These are phyloP conservation scores for Wickerhamomyces sydowiorum DNA, from an alignment of 805 yeast species.

Conservation along the genomic window DNA sequence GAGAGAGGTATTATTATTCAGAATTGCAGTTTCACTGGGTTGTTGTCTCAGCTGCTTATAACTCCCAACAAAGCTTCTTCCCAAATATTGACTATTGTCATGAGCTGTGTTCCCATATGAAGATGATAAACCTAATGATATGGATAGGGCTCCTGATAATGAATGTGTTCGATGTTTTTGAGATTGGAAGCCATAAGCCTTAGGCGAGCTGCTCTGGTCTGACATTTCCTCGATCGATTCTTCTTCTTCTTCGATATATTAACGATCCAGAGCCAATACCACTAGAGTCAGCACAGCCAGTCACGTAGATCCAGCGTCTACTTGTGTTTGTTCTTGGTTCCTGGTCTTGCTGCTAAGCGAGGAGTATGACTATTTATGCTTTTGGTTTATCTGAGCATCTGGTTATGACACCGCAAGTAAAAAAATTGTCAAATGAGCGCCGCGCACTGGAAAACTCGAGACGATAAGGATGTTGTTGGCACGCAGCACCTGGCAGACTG, in stretches of 20 bases:
- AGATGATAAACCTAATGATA: constrained; percentile 22
- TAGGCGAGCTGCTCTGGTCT: neutral
- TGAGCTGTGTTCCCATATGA: constrained; percentile 12
- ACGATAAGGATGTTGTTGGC: no score
- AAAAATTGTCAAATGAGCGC: no score
- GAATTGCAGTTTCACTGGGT: constrained; percentile 16
- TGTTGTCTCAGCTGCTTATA: constrained; percentile 29
- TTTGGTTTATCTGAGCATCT: neutral
- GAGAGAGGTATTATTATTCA: constrained; percentile 41
- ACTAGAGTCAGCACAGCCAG: no score
- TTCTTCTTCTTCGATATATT: no score
- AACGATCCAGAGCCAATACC: no score
- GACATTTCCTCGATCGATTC: no score
- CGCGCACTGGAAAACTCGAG: no score
- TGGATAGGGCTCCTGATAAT: constrained; percentile 20
- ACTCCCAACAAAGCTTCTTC: constrained; percentile 26
- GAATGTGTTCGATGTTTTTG: constrained; percentile 11
- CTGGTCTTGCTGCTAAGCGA: no score
- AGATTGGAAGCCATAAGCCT: neutral
- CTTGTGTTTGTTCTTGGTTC: no score
- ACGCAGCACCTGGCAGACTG: no score
- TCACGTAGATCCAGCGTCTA: no score
- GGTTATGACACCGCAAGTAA: neutral
- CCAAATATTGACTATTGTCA: constrained; percentile 12
- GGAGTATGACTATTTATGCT: no score